These are phyloP conservation scores for Sophora flavescens DNA, from an alignment of 306 rosid genomes.

Conservation along the genomic window DNA sequence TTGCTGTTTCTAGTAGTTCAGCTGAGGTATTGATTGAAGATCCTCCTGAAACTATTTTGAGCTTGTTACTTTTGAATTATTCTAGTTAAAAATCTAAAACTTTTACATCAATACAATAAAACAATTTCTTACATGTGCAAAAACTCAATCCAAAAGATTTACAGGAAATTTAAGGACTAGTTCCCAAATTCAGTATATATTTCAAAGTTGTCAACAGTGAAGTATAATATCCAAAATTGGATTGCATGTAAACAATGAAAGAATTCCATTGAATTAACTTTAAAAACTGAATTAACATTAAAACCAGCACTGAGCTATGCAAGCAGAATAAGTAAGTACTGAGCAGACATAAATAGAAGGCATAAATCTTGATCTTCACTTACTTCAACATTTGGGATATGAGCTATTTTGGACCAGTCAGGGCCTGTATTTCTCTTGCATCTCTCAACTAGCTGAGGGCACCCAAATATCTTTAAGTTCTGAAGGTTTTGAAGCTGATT, in stretches of 20 bases:
- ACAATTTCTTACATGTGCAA: constrained; percentile 6
- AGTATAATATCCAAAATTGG: not conserved
- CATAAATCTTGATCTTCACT: constrained; percentile 4
- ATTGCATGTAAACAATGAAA: not conserved
- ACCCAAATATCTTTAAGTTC: constrained; percentile 40
- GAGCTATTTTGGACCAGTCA: constrained; percentile 45
- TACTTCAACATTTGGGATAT: constrained; percentile 45
- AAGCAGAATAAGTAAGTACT: not conserved
- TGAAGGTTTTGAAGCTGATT: constrained; percentile 36
- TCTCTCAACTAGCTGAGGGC: constrained; percentile 42
- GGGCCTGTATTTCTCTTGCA: constrained; percentile 16
- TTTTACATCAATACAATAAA: not conserved
- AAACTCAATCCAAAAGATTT: not conserved
- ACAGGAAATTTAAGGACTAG: constrained; percentile 6
- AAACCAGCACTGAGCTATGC: not conserved
- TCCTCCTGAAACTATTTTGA: not conserved
- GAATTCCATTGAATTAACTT: not conserved
- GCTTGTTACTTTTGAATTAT: not conserved
- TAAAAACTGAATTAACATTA: not conserved
- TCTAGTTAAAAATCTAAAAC: not conserved
- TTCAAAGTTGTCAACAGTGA: constrained; percentile 10
- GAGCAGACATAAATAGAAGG: not conserved
- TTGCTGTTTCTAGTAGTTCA: not conserved
- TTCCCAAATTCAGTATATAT: not conserved
- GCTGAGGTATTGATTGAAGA: not conserved